These are phyloP conservation scores for Cladorrhinum samala DNA, from an alignment of 495 filamentous ascomycete genomes.

Conservation along the genomic window DNA sequence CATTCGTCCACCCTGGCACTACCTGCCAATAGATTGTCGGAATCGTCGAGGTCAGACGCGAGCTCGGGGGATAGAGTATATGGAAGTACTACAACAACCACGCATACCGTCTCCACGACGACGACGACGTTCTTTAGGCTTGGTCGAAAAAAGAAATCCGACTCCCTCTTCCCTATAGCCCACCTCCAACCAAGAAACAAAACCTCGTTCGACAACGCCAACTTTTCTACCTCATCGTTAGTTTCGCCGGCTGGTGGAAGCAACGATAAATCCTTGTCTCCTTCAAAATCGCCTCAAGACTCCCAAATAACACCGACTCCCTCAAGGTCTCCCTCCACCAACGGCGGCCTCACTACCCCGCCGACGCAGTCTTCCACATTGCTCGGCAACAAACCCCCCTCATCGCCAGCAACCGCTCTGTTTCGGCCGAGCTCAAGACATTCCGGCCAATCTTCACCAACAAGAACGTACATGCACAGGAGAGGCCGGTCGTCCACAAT, in stretches of 20 bases:
- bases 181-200: constrained; percentile 76
- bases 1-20: constrained; percentile 59
- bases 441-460: constrained; percentile 70
- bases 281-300: constrained; percentile 12
- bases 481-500: constrained; percentile 85
- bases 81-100: constrained; percentile 54
- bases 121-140: constrained; percentile 74
- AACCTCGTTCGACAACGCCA: constrained; percentile 24
- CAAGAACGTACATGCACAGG: constrained; percentile 45
- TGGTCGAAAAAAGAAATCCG: constrained; percentile 71
- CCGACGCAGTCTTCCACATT: constrained; percentile 25
- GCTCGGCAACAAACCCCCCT: constrained; percentile 25
- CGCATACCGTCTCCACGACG: constrained; percentile 56
- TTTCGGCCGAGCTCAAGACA: constrained; percentile 60
- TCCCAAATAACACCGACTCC: constrained; percentile 36
- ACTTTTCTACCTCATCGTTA: constrained; percentile 27
- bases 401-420: constrained; percentile 47
- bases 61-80: constrained; percentile 71
- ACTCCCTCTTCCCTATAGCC: constrained; percentile 63
- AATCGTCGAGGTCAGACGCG: constrained; percentile 86
- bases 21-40: constrained; percentile 68
- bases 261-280: constrained; percentile 5
- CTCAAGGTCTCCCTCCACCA: constrained; percentile 47
- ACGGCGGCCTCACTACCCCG: constrained; percentile 29
- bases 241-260: constrained; percentile 21